A percentile compares a stretch with the other conserved stretches of the same genome.
These are phyloP conservation scores for Gossypium herbaceum DNA, from an alignment of 345 rosid species.

Conservation along the genomic window DNA sequence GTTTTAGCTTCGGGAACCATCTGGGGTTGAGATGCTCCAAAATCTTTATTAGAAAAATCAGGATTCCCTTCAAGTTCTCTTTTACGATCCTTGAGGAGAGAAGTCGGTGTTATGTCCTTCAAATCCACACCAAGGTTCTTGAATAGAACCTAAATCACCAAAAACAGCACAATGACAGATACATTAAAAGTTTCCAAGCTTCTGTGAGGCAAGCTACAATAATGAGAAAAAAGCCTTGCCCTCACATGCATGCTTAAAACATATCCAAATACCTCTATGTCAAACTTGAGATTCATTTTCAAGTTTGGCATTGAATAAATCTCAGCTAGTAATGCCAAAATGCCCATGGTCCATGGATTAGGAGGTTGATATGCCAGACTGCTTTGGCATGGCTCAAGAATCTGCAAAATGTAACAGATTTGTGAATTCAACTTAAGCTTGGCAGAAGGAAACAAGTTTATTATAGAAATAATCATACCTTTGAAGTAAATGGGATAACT, in stretches of 20 bases:
- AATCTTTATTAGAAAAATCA: slow-evolving; percentile 91
- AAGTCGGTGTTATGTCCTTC: slow-evolving; percentile 85
- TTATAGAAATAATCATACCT: slow-evolving; percentile 40
- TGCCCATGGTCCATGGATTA: slow-evolving; percentile 99
- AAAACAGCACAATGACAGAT: neutral
- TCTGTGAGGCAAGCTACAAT: neutral
- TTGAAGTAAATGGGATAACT: slow-evolving; percentile 96
- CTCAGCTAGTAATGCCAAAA: slow-evolving; percentile 88
- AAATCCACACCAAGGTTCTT: slow-evolving; percentile 86
- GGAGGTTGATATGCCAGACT: slow-evolving; percentile 97
- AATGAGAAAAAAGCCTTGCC: neutral
- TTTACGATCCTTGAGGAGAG: slow-evolving; percentile 81
- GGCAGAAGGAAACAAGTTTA: neutral
- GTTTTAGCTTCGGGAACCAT: slow-evolving; percentile 70
- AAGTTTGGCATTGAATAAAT: slow-evolving; percentile 95
- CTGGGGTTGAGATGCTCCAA: slow-evolving; percentile 66
- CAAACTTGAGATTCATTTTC: slow-evolving; percentile 99
- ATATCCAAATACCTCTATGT: slow-evolving; percentile 65
- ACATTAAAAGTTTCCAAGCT: neutral
- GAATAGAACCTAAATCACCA: slow-evolving; percentile 62
- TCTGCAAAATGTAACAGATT: slow-evolving; percentile 34
- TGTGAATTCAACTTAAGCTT: slow-evolving; percentile 7
- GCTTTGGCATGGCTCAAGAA: slow-evolving; percentile 90
- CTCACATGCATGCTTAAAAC: neutral
- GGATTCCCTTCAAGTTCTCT: slow-evolving; percentile 96